Evolutionary conservation across 495 filamentous ascomycete species (phyloP).

Genomic region (Penicillium samsonianum): DNA sequence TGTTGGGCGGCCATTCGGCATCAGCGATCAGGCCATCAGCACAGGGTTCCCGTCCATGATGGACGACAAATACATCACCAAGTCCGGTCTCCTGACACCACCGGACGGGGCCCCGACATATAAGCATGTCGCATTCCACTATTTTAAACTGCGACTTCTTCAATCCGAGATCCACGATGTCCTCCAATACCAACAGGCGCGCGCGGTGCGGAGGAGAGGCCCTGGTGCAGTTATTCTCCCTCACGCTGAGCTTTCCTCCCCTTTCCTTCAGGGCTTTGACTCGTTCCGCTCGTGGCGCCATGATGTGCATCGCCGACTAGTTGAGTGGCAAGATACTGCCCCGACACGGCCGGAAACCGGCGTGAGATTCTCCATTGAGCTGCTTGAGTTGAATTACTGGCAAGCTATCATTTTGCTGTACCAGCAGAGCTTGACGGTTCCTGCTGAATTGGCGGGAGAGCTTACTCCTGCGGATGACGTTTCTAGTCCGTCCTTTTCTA

Average conservation of each 20-base stretch:
- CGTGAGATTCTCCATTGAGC: constrained; percentile 81
- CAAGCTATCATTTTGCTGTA: constrained; percentile 98
- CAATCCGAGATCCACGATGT: constrained; percentile 97
- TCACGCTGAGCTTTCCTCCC: constrained; percentile 75
- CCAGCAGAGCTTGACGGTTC: constrained; percentile 86
- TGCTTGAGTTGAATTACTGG: constrained; percentile 95
- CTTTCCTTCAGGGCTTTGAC: constrained; percentile 80
- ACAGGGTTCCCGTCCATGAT: constrained; percentile 88
- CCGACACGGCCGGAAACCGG: constrained; percentile 77
- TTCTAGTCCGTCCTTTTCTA: constrained; percentile 57
- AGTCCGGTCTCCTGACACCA: constrained; percentile 66
- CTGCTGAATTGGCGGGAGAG: constrained; percentile 78
- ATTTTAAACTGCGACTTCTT: constrained; percentile 85
- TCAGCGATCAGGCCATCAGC: constrained; percentile 90
- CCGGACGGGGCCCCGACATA: constrained; percentile 65
- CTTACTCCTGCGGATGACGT: constrained; percentile 69
- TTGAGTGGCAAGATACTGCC: constrained; percentile 83
- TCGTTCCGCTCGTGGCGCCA: constrained; percentile 86
- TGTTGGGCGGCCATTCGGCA: constrained; percentile 90
- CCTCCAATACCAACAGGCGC: constrained; percentile 81
- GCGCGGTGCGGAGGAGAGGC: constrained; percentile 46
- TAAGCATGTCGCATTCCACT: constrained; percentile 87
- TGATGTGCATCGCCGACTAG: constrained; percentile 80
- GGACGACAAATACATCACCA: constrained; percentile 88
- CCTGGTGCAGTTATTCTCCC: constrained; percentile 67